Base-by-base conservation (phyloP, 441 rosid genomes). In the Pelargonium exstipulatum region DNA sequence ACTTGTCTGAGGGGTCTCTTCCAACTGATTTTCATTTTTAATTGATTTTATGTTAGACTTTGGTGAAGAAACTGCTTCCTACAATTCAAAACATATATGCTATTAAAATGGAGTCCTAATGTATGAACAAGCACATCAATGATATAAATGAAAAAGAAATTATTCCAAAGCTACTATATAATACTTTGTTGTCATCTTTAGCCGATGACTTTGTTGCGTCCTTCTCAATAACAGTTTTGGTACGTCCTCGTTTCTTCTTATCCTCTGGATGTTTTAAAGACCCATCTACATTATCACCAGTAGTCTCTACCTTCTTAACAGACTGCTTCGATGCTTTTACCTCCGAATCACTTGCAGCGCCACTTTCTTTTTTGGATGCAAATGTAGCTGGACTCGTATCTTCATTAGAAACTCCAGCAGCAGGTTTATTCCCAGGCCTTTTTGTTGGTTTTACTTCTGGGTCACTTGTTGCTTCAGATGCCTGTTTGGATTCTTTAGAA, bases 11-110 rank as follows among this genome's bases (percentile, higher is more conserved):
- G 94, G 83, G 70, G 83, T 88, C 76, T 84, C 95, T 76, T 83
- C 88, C 68, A 43, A 20, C 2, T 69, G 80, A 65, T 61, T 80
- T 64, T 83, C 89, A 73, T 83, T 88, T 79, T 81, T 83, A 20
- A 73, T 75, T 66, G 74, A 72, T 74, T 88, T 90, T 68, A 69
- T 60, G 43, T 72, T 76, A 1, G 86, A 75, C 80, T 88, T 93
- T 58, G 82, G 81, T 43, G 96, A 81, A 78, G 90, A 76, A 72
- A 69, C 70, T 74, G 78, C 82, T 76, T 80, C 94, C 97, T 87
- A 72, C 22, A 73, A 71, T 72, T 32, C 29, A 63, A 65, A 73
- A 51, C 53, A 62, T 24, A 24, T 7, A 71, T 35, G 17, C 14
- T 66, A 2, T 53, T 42, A 61, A 32, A 62, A 7, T 49, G 20